Percentiles rank a stretch among this genome's conserved stretches.
Conservation (phyloP, 805 yeast species). For the Cephaloascus albidus region DNA sequence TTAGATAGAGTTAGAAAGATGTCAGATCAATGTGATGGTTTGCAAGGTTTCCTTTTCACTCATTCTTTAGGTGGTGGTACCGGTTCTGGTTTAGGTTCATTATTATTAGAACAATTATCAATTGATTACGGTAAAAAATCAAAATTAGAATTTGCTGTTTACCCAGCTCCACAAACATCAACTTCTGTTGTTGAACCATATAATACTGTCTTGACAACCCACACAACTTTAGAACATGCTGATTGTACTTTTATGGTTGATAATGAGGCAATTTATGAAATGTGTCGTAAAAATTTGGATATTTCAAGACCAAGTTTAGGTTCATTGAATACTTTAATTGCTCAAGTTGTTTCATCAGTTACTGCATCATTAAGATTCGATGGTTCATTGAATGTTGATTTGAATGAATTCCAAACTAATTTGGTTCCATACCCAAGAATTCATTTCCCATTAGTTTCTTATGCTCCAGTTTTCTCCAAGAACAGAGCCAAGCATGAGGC, state of each 20-base stretch:
- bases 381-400: slow-evolving; percentile 37
- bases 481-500: slow-evolving; percentile 37
- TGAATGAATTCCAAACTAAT: slow-evolving; percentile 39
- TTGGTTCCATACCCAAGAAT: slow-evolving; percentile 42
- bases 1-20: slow-evolving; percentile 39
- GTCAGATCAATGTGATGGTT: slow-evolving; percentile 40
- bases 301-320: slow-evolving; percentile 33
- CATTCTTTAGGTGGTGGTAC: slow-evolving; percentile 43
- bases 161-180: slow-evolving; percentile 38
- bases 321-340: slow-evolving; percentile 34
- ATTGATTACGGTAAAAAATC: slow-evolving; percentile 39
- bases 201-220: slow-evolving; percentile 39
- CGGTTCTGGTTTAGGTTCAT: slow-evolving; percentile 38
- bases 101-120: slow-evolving; percentile 37
- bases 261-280: slow-evolving; percentile 39
- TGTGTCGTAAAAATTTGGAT: slow-evolving; percentile 39
- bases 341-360: slow-evolving; percentile 38
- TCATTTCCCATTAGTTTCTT: slow-evolving; percentile 39
- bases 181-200: slow-evolving; percentile 40
- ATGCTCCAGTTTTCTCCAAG: slow-evolving; percentile 38
- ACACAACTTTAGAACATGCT: slow-evolving; percentile 40
- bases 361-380: slow-evolving; percentile 39
- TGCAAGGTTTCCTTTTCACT: slow-evolving; percentile 38
- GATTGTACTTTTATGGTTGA: slow-evolving; percentile 43
- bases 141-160: slow-evolving; percentile 38